Base-by-base conservation (phyloP, 768 basidiomycete genomes). In the Suillus ampliporus region DNA sequence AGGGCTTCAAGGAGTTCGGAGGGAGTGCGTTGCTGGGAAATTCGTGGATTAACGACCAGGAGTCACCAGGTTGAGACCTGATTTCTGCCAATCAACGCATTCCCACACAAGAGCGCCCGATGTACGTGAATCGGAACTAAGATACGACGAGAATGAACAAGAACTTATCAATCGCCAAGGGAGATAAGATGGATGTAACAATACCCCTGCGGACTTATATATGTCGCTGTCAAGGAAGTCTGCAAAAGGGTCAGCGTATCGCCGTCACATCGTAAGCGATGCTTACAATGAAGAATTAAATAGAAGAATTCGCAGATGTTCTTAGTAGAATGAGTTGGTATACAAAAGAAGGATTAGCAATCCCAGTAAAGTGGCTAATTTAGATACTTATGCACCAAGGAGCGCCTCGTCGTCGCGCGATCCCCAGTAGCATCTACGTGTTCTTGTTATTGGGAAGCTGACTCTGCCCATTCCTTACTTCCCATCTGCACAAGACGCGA, bases 401-500 rank as follows among this genome's bases (percentile, higher is more conserved):
- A 40, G 38, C 17, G 19, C 46, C 6, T 31, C 31, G 31, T 31
- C 9, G 43, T n/a, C 43, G n/a, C 21, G 21, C 10, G 46, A 23
- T 14, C 46, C 19, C 46, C 31, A 17, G 11, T 19, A 3, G 50
- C 10, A 51, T 51, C 9, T 28, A 17, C 21, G 14, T 23, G 23
- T 28, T 15, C 26, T 19, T 26, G 38, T 40, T 19, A 56, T 19
- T 19, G 54, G 17, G 26, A 38, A 17, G 80, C 72, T 41, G 74
- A 78, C 72, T 85, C 84, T 3, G 84, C 84, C 94, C 94, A 97
- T 67, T 95, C 91, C 68, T 83, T 89, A 72, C 92, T 95, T 17
- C 95, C 94, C 93, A 94, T 94, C 74, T 94, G 86, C 50, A 93
- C 90, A 19, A 94, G 79, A 48, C 94, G 83, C 26, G 91, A 94